phyloP scores from a whole-genome alignment of 202 grass and related monocot genomes.

The Setaria viridis region DNA sequence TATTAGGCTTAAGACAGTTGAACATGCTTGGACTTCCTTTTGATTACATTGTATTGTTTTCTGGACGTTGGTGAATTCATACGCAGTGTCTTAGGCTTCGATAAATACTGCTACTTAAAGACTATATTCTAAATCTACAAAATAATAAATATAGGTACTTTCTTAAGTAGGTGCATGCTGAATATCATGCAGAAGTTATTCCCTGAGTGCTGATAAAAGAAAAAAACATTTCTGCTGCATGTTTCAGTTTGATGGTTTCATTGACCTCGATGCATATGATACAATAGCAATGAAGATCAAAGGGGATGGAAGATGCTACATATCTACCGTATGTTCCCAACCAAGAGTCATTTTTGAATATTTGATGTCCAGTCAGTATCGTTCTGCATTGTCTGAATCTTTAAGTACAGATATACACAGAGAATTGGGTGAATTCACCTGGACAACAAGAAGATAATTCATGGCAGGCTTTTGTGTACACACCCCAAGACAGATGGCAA shows the following conservation, averaged over 20 bases:
- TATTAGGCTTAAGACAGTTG: not conserved
- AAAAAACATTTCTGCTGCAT: not conserved
- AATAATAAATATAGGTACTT: not conserved
- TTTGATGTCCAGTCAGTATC: conserved; percentile 32
- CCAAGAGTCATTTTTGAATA: not conserved
- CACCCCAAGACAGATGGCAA: conserved; percentile 68
- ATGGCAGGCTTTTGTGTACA: conserved; percentile 90
- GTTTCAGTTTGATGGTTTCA: conserved; percentile 88
- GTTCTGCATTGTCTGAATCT: conserved; percentile 34
- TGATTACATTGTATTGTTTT: conserved; percentile 23
- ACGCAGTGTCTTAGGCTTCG: not conserved
- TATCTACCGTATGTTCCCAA: conserved; percentile 78
- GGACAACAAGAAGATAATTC: conserved; percentile 95
- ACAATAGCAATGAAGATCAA: conserved; percentile 93
- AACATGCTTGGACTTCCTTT: not conserved
- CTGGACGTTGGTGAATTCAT: not conserved
- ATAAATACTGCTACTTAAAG: not conserved
- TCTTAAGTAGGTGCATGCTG: not conserved
- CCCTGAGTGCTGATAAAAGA: not conserved
- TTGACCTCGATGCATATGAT: conserved; percentile 93
- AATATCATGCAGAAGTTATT: conserved; percentile 13
- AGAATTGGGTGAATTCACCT: conserved; percentile 96
- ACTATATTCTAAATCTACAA: not conserved
- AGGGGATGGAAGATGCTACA: conserved; percentile 96
- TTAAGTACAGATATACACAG: conserved; percentile 85